Evolutionary conservation across 2,329 filamentous ascomycete species (phyloP).

Genomic region (Diaporthe citri): DNA sequence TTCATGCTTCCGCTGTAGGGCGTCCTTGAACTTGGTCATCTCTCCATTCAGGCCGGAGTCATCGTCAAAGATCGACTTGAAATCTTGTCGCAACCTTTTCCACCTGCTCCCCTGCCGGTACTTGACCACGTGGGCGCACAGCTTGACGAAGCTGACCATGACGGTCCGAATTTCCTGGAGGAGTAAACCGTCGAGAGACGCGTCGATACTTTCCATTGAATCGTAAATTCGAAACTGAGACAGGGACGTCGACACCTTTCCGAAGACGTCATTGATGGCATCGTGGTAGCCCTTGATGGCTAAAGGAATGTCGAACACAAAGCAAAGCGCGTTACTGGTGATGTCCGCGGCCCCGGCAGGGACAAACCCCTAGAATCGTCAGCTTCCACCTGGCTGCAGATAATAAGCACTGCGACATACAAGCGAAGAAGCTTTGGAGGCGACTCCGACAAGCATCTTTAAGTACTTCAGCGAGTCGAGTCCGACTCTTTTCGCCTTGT

Average conservation of each 20-base stretch:
- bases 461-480: slow-evolving; percentile 45
- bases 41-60: slow-evolving; percentile 41
- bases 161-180: slow-evolving; percentile 42
- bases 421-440: slow-evolving; percentile 42
- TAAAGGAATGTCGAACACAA: slow-evolving; percentile 45
- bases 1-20: slow-evolving; percentile 42
- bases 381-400: background rate
- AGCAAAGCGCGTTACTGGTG: slow-evolving; percentile 41
- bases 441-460: slow-evolving; percentile 44
- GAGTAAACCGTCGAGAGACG: slow-evolving; percentile 28
- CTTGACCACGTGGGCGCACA: slow-evolving; percentile 47
- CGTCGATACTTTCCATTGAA: slow-evolving; percentile 42
- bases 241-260: slow-evolving; percentile 43
- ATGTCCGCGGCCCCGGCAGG: slow-evolving; percentile 42
- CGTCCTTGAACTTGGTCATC: slow-evolving; percentile 42
- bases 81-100: slow-evolving; percentile 36
- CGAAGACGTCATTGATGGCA: slow-evolving; percentile 43
- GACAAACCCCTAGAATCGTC: slow-evolving; percentile 41
- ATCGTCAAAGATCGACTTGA: slow-evolving; percentile 43
- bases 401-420: slow-evolving; percentile 35
- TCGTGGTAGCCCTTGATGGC: slow-evolving; percentile 44
- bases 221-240: slow-evolving; percentile 45
- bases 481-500: slow-evolving; percentile 44
- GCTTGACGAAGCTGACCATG: slow-evolving; percentile 46
- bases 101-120: slow-evolving; percentile 45